phyloP scores from a whole-genome alignment of 345 rosid genomes.

The Sapria himalayana region DNA sequence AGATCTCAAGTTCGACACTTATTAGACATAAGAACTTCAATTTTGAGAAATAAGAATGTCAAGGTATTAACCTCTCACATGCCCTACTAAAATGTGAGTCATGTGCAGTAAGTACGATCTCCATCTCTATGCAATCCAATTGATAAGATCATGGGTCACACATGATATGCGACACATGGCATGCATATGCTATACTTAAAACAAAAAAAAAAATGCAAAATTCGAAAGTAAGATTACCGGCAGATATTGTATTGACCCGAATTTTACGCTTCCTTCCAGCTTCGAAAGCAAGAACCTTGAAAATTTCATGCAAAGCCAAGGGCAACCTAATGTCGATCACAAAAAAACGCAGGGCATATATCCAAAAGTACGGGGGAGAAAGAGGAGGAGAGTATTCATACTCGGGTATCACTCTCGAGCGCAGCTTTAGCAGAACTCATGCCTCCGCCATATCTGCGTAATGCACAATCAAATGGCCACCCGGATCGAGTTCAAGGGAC shows the following conservation, averaged over 20 bases:
- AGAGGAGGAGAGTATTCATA: conserved; percentile 10
- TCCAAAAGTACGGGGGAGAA: neutral
- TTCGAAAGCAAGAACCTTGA: conserved; percentile 57
- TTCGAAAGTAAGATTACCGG: conserved; percentile 17
- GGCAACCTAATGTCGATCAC: no score
- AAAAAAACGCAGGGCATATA: neutral
- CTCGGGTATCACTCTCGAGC: conserved; percentile 83
- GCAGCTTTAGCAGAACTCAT: conserved; percentile 99
- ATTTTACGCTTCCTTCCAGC: conserved; percentile 55
- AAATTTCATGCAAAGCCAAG: neutral
- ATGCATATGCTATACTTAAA: no score
- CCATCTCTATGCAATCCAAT: no score
- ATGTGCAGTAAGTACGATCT: no score
- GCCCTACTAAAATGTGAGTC: no score
- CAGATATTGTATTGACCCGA: conserved; percentile 54
- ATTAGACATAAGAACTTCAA: no score
- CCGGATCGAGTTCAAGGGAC: neutral
- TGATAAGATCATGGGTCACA: no score
- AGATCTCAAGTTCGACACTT: no score
- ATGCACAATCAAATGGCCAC: neutral
- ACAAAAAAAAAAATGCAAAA: no score
- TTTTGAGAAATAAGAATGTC: no score
- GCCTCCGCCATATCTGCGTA: conserved; percentile 84
- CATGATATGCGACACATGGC: no score
- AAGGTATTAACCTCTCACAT: no score